Percentiles rank a stretch among this genome's conserved stretches.
Conservation (phyloP, 1,139 yeast species). For the Williopsis jadinii region DNA sequence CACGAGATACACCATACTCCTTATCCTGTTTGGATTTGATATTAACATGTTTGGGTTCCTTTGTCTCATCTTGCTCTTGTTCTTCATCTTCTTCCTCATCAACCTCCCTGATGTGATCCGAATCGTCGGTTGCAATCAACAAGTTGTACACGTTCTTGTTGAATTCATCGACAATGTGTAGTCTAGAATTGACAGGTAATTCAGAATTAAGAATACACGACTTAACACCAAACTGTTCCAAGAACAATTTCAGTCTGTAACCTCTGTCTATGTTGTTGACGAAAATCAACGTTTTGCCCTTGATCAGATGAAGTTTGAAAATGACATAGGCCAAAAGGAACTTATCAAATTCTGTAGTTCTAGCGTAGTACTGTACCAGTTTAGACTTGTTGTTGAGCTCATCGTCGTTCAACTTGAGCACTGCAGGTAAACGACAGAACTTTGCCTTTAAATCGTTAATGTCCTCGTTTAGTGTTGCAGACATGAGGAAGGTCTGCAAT, state of each 20-base stretch:
- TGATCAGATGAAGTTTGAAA: slow-evolving; percentile 78
- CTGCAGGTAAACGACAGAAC: slow-evolving; percentile 84
- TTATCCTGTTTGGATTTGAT: slow-evolving; percentile 40
- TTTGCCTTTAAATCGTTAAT: slow-evolving; percentile 65
- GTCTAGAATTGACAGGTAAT: slow-evolving; percentile 84
- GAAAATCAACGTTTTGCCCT: slow-evolving; percentile 86
- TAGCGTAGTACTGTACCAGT: slow-evolving; percentile 79
- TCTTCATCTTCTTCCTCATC: slow-evolving; percentile 39
- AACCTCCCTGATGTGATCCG: slow-evolving; percentile 50
- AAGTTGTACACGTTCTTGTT: slow-evolving; percentile 83
- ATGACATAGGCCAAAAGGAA: slow-evolving; percentile 86
- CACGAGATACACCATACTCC: slow-evolving; percentile 94
- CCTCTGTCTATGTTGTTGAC: slow-evolving; percentile 96
- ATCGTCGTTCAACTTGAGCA: slow-evolving; percentile 70
- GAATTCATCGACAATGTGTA: slow-evolving; percentile 92
- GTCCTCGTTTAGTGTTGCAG: slow-evolving; percentile 91
- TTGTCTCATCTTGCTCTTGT: slow-evolving; percentile 20
- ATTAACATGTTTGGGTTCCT: slow-evolving; percentile 15
- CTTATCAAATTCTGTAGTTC: slow-evolving; percentile 84
- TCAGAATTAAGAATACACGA: slow-evolving; percentile 89
- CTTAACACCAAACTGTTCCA: slow-evolving; percentile 92
- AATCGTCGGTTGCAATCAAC: slow-evolving; percentile 92
- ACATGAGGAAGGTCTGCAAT: slow-evolving; percentile 88
- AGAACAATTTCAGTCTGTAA: slow-evolving; percentile 79
- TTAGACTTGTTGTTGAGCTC: slow-evolving; percentile 46